These are phyloP conservation scores for Actinomortierella wolfii DNA, from an alignment of 371 early-diverging fungal species.

Conservation along the genomic window DNA sequence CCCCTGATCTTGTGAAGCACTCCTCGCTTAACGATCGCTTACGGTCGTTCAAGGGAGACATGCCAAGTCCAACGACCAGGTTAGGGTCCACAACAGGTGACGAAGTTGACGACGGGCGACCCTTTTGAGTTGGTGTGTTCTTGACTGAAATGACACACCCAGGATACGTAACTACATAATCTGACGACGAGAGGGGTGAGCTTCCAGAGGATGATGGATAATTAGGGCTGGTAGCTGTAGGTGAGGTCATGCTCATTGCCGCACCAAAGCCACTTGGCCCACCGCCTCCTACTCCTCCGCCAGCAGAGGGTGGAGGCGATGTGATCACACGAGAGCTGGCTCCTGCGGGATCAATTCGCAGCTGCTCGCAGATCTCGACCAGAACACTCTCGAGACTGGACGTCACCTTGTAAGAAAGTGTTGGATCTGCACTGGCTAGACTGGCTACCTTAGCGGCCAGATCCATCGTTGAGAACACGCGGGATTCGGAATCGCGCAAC, in stretches of 20 bases:
- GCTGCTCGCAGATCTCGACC: slow-evolving; percentile 38
- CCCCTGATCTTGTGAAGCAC: slow-evolving; percentile 33
- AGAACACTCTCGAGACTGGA: slow-evolving; percentile 30
- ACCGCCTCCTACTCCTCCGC: slow-evolving; percentile 25
- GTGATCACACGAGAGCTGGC: slow-evolving; percentile 27
- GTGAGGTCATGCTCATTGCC: slow-evolving; percentile 35
- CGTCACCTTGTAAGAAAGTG: slow-evolving; percentile 27
- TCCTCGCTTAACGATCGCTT: slow-evolving; percentile 43
- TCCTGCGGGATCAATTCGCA: slow-evolving; percentile 33
- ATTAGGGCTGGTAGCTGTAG: slow-evolving; percentile 25
- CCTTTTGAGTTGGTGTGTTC: slow-evolving; percentile 42
- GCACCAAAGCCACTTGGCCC: not conserved
- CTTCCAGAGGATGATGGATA: slow-evolving; percentile 10
- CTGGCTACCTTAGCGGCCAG: slow-evolving; percentile 55
- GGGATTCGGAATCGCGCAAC: slow-evolving; percentile 54
- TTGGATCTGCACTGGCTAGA: slow-evolving; percentile 39
- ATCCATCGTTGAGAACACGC: slow-evolving; percentile 57
- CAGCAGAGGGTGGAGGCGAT: slow-evolving; percentile 42
- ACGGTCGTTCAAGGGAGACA: slow-evolving; percentile 34
- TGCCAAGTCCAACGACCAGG: slow-evolving; percentile 30
- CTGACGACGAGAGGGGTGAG: slow-evolving; percentile 24
- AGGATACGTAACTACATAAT: slow-evolving; percentile 39
- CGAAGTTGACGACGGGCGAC: slow-evolving; percentile 35
- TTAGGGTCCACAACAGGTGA: slow-evolving; percentile 26
- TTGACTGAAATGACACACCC: slow-evolving; percentile 45